Conservation (phyloP, 495 filamentous ascomycete genomes). For the Cladorrhinum samala region DNA sequence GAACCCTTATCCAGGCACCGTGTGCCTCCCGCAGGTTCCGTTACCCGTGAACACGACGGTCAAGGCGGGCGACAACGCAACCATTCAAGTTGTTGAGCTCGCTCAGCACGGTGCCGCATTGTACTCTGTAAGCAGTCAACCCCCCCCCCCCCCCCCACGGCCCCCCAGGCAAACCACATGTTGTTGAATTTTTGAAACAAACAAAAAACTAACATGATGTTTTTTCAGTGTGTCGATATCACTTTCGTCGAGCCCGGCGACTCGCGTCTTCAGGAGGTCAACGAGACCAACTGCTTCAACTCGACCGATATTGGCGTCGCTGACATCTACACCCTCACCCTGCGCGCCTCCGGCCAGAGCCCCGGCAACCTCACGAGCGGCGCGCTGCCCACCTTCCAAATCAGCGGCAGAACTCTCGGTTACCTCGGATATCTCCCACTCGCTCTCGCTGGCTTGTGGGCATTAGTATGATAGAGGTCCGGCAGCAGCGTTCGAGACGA, state of each 20-base stretch:
- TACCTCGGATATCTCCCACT: constrained; percentile 35
- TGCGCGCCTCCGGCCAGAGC: constrained; percentile 29
- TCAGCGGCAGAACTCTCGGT: constrained; percentile 13
- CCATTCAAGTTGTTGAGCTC: constrained; percentile 86
- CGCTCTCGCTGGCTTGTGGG: constrained; percentile 28
- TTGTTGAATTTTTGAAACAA: too few species aligned
- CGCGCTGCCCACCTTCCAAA: neutral
- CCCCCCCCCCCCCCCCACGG: too few species aligned
- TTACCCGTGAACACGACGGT: constrained; percentile 67
- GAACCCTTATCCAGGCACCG: constrained; percentile 72
- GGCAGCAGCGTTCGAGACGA: neutral
- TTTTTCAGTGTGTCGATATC: constrained; percentile 76
- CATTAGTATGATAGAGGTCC: constrained; percentile 23
- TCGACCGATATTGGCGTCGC: constrained; percentile 66
- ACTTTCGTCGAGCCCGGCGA: constrained; percentile 70
- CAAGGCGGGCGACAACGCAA: constrained; percentile 80
- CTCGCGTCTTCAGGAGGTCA: constrained; percentile 58
- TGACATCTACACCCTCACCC: constrained; percentile 60
- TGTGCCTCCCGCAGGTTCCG: constrained; percentile 90
- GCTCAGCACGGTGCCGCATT: constrained; percentile 85
- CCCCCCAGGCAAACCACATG: too few species aligned
- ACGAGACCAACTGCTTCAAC: constrained; percentile 77
- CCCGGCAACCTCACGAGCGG: constrained; percentile 23
- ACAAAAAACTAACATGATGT: constrained; percentile 11
- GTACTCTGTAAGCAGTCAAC: constrained; percentile 67